A percentile compares a stretch with the other conserved stretches of the same genome.
Evolutionary conservation across 768 basidiomycete genomes (phyloP).

Genomic region (Harrya chromipes): DNA sequence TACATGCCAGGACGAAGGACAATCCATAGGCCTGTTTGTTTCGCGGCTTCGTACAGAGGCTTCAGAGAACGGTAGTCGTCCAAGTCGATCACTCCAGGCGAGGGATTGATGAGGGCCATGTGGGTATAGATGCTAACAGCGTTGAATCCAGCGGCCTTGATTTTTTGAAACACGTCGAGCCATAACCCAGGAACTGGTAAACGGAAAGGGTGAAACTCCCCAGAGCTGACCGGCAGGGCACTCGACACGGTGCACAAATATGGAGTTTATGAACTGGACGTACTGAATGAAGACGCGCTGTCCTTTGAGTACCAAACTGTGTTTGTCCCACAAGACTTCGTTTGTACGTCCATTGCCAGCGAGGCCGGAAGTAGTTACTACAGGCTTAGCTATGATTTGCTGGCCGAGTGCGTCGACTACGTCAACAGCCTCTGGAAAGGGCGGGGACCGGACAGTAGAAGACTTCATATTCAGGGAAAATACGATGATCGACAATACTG

Average conservation of each 20-base stretch:
- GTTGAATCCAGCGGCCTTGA: slow-evolving; percentile 79
- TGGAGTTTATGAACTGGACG: slow-evolving; percentile 24
- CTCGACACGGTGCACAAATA: not conserved
- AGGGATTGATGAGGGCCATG: slow-evolving; percentile 75
- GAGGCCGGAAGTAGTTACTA: slow-evolving; percentile 4
- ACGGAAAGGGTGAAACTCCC: slow-evolving; percentile 83
- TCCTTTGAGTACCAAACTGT: slow-evolving; percentile 64
- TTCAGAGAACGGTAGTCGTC: slow-evolving; percentile 63
- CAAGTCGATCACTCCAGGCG: slow-evolving; percentile 72
- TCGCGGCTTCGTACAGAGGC: slow-evolving; percentile 73
- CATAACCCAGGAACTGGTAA: slow-evolving; percentile 77
- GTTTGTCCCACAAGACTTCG: slow-evolving; percentile 59
- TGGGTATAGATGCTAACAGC: slow-evolving; percentile 76
- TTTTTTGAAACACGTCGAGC: slow-evolving; percentile 79
- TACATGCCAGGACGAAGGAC: slow-evolving; percentile 72
- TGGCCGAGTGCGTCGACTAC: not conserved
- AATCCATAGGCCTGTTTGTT: slow-evolving; percentile 71
- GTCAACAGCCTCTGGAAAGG: not conserved
- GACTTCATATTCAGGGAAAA: slow-evolving; percentile 9
- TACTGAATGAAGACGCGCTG: slow-evolving; percentile 74
- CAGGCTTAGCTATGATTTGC: slow-evolving; percentile 1
- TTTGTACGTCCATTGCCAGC: slow-evolving; percentile 34
- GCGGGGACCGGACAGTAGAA: not conserved
- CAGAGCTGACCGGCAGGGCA: slow-evolving; percentile 48
- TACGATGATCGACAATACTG: slow-evolving; percentile 14